A percentile compares a stretch with the other conserved stretches of the same genome.
These are phyloP conservation scores for Candida dubliniensis DNA, from an alignment of 1,139 yeast species.

Conservation along the genomic window DNA sequence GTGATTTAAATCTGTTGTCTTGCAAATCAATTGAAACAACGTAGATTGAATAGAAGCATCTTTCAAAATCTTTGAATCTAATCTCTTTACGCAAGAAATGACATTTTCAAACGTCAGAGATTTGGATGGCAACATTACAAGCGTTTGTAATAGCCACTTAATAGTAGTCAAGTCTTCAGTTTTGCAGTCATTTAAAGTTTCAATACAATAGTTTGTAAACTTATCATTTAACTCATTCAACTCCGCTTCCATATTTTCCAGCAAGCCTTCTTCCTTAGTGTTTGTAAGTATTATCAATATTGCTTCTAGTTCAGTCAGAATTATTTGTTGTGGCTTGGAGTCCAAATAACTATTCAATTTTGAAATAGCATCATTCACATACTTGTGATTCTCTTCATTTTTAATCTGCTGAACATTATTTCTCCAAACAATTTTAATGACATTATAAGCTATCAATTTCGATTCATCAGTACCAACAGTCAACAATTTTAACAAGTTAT, in stretches of 20 bases:
- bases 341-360: slow-evolving; percentile 9
- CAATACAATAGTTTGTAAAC: slow-evolving; percentile 7
- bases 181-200: background rate
- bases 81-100: background rate
- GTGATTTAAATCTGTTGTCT: slow-evolving; percentile 6
- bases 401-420: slow-evolving; percentile 28
- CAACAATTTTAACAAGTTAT: slow-evolving; percentile 22
- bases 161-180: background rate
- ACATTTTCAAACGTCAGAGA: background rate
- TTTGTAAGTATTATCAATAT: slow-evolving; percentile 18
- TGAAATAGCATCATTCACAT: slow-evolving; percentile 16
- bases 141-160: slow-evolving; percentile 12
- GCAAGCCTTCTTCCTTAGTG: slow-evolving; percentile 1
- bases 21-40: slow-evolving; percentile 11
- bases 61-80: background rate
- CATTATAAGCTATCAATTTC: slow-evolving; percentile 14
- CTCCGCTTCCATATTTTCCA: slow-evolving; percentile 1
- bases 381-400: slow-evolving; percentile 17
- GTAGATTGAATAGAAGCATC: slow-evolving; percentile 3
- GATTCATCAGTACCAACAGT: slow-evolving; percentile 17
- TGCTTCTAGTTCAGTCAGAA: slow-evolving; percentile 17
- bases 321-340: background rate
- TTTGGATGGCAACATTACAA: slow-evolving; percentile 2
- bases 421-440: slow-evolving; percentile 31
- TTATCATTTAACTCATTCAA: background rate